Percentiles rank a stretch among this genome's conserved stretches.
phyloP scores from a whole-genome alignment of 305 asterid species.

The Solanum hybrid region DNA sequence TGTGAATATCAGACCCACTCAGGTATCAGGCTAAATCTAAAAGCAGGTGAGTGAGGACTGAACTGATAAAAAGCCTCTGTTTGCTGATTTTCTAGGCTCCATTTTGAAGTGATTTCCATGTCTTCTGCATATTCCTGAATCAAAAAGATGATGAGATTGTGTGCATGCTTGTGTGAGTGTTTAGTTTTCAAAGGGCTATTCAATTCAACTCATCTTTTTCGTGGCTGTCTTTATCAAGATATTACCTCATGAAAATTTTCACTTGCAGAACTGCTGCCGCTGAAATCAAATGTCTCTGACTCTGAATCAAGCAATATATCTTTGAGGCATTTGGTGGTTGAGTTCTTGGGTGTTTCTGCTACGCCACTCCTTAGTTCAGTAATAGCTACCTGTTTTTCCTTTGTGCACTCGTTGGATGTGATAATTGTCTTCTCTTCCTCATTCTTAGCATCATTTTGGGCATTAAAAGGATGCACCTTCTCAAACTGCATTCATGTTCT shows the following conservation, averaged over 20 bases:
- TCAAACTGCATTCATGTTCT: conserved; percentile 25
- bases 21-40: neutral
- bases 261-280: conserved; percentile 24
- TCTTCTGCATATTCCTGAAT: conserved; percentile 30
- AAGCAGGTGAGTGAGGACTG: conserved; percentile 17
- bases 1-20: neutral
- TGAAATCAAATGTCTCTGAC: conserved; percentile 38
- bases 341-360: conserved; percentile 17
- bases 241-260: conserved; percentile 43
- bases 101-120: conserved; percentile 7
- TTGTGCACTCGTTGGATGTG: neutral
- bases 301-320: conserved; percentile 72
- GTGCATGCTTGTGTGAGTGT: neutral
- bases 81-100: conserved; percentile 16
- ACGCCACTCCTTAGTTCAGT: conserved; percentile 9
- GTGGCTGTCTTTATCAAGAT: neutral
- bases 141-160: neutral
- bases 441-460: conserved; percentile 9
- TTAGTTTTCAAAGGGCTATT: neutral
- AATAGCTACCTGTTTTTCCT: conserved; percentile 13
- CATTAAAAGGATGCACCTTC: conserved; percentile 18
- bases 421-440: conserved; percentile 9
- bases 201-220: neutral
- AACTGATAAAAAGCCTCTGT: conserved; percentile 25
- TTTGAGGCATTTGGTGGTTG: conserved; percentile 51